Conservation (phyloP, 2,329 filamentous ascomycete species). For the Lizonia empirigonia region DNA sequence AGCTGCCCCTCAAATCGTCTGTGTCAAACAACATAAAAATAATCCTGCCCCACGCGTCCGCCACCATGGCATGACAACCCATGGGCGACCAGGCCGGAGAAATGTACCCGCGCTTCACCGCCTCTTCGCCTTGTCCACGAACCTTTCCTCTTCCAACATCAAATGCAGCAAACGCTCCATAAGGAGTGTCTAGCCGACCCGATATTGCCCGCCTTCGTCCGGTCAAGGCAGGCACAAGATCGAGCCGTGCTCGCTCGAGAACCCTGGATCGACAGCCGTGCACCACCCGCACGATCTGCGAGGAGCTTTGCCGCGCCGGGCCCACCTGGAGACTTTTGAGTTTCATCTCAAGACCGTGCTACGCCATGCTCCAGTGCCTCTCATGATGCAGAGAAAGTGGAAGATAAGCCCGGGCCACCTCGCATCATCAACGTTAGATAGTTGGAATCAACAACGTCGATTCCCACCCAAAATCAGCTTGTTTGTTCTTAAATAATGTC, state of each 20-base stretch:
- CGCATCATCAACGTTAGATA: no score
- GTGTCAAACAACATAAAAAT: conserved; percentile 9
- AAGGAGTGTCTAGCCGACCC: conserved; percentile 1
- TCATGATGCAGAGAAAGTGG: no score
- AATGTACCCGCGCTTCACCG: conserved; percentile 15
- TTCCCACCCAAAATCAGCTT: no score
- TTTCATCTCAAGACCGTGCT: conserved; percentile 1
- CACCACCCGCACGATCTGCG: conserved; percentile 12
- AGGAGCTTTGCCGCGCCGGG: not conserved
- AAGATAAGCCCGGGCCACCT: no score
- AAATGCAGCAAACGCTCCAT: not conserved
- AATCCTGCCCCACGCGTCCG: conserved; percentile 11
- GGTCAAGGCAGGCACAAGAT: not conserved
- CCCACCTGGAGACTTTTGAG: conserved; percentile 8
- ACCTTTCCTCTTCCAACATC: conserved; percentile 9
- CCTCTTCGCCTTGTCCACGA: conserved; percentile 9
- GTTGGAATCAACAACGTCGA: no score
- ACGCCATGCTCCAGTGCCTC: no score
- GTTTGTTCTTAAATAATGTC: no score
- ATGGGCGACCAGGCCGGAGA: conserved; percentile 1
- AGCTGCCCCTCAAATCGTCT: conserved; percentile 10
- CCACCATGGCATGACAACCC: conserved; percentile 9
- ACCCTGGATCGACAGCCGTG: conserved; percentile 9
- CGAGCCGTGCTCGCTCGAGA: not conserved
- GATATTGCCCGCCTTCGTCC: conserved; percentile 9